A percentile compares a stretch with the other conserved stretches of the same genome.
Evolutionary conservation across 495 filamentous ascomycete genomes (phyloP).

Genomic region (Tuber umbilicatum): DNA sequence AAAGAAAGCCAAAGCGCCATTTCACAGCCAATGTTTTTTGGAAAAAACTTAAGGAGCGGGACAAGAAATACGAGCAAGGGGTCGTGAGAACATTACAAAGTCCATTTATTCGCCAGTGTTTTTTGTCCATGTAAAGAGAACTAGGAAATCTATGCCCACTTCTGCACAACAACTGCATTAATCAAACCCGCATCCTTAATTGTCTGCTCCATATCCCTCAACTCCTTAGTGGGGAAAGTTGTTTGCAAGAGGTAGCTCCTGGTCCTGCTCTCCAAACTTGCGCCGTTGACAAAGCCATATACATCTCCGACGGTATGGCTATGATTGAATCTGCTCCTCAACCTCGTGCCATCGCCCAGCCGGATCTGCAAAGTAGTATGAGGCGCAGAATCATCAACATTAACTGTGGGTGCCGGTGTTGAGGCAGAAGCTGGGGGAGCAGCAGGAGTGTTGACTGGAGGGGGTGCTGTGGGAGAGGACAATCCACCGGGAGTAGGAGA

Average conservation of each 20-base stretch:
- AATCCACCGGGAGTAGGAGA: slow-evolving; percentile 71
- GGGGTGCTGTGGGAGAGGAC: slow-evolving; percentile 42
- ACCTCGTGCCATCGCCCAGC: slow-evolving; percentile 78
- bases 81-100: background rate
- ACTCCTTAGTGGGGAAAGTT: slow-evolving; percentile 91
- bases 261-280: slow-evolving; percentile 53
- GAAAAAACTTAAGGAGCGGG: slow-evolving; percentile 7
- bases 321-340: slow-evolving; percentile 85
- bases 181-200: slow-evolving; percentile 62
- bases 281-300: slow-evolving; percentile 71
- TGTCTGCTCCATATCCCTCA: slow-evolving; percentile 60
- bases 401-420: slow-evolving; percentile 46
- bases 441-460: slow-evolving; percentile 41
- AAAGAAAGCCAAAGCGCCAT: slow-evolving; percentile 23
- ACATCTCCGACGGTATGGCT: slow-evolving; percentile 85
- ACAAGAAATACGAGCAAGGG: slow-evolving; percentile 3
- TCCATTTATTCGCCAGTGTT: background rate
- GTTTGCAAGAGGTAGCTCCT: slow-evolving; percentile 80
- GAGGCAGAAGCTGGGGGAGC: slow-evolving; percentile 45
- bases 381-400: slow-evolving; percentile 70
- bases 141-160: slow-evolving; percentile 53
- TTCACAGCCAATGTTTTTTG: slow-evolving; percentile 20
- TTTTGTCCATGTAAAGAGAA: slow-evolving; percentile 2
- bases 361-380: slow-evolving; percentile 76
- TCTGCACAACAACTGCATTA: slow-evolving; percentile 69